Conservation (phyloP, 129 eudicot species). For the Pulicaria dysenterica region DNA sequence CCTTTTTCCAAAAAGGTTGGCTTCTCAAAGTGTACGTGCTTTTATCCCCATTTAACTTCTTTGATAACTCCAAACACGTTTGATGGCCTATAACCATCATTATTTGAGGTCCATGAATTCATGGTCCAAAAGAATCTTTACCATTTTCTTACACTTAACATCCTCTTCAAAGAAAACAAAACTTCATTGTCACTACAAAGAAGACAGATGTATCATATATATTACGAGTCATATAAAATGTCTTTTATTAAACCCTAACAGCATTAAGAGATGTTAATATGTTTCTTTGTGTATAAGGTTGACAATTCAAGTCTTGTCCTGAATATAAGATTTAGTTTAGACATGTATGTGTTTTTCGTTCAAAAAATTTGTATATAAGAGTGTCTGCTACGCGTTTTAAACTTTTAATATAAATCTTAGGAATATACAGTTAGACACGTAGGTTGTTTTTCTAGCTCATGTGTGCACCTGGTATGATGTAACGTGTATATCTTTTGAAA, state of each 20-base stretch:
- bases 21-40: conserved; percentile 5
- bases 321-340: no score
- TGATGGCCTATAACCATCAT: conserved; percentile 25
- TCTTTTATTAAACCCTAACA: not conserved
- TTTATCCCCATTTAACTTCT: conserved; percentile 23
- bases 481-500: not conserved
- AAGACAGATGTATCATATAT: not conserved
- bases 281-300: no score
- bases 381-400: no score
- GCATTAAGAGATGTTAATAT: no score
- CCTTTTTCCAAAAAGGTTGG: conserved; percentile 28
- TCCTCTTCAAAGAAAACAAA: not conserved
- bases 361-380: no score
- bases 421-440: no score
- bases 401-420: no score
- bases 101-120: conserved; percentile 18
- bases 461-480: not conserved
- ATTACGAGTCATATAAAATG: no score
- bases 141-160: conserved; percentile 5
- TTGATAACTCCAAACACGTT: conserved; percentile 33
- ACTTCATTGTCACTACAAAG: not conserved
- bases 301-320: no score
- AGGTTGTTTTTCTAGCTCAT: no score
- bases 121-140: conserved; percentile 33
- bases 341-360: no score